Conservation (phyloP, 176 grass and related monocot genomes). For the Phoenix roebelenii region DNA sequence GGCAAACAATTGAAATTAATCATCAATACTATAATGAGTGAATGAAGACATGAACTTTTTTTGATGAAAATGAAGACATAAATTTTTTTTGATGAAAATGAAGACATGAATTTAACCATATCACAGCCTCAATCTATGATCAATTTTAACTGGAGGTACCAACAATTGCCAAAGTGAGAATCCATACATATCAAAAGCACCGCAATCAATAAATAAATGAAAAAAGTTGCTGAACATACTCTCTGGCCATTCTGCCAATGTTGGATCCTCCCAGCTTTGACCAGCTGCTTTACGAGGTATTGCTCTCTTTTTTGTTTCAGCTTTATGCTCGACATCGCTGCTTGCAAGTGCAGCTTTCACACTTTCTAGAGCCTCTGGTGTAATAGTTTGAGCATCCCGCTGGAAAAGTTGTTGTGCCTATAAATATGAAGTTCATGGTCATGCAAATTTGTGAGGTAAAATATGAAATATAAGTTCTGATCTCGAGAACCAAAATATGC, state of each 20-base stretch:
- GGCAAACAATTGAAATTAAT: too few species aligned
- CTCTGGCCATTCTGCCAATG: slow-evolving; percentile 88
- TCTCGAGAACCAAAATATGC: too few species aligned
- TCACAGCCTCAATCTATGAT: too few species aligned
- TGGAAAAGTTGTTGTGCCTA: slow-evolving; percentile 93
- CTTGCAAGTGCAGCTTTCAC: slow-evolving; percentile 89
- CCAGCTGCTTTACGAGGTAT: slow-evolving; percentile 73
- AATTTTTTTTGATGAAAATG: too few species aligned
- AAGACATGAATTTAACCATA: too few species aligned
- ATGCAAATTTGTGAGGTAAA: neutral
- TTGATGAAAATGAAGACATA: too few species aligned
- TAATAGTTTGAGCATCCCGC: slow-evolving; percentile 88
- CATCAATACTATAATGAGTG: too few species aligned
- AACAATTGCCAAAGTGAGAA: too few species aligned
- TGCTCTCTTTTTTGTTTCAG: slow-evolving; percentile 69
- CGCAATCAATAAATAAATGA: too few species aligned
- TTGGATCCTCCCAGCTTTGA: slow-evolving; percentile 77
- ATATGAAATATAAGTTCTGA: neutral
- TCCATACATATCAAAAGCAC: too few species aligned
- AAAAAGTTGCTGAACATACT: slow-evolving; percentile 27
- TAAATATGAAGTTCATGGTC: neutral
- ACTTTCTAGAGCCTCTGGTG: slow-evolving; percentile 84
- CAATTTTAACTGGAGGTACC: too few species aligned
- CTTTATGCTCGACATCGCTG: slow-evolving; percentile 53
- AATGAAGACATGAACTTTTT: too few species aligned